Evolutionary conservation across 495 filamentous ascomycete species (phyloP).

Genomic region (Terfezia boudieri): DNA sequence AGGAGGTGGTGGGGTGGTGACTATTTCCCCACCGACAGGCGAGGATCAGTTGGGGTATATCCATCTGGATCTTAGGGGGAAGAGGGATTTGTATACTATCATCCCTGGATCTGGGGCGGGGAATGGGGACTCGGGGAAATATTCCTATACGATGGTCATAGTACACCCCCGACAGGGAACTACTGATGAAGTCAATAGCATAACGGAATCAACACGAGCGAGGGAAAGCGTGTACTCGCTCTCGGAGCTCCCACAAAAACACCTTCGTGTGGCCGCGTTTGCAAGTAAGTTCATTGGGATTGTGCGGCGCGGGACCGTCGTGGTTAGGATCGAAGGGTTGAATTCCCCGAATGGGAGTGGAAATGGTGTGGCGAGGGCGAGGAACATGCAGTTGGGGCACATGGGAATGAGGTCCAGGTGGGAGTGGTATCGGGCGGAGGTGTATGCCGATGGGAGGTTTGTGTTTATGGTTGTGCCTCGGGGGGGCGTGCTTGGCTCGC

Average conservation of each 20-base stretch:
- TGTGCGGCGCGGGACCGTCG: background rate
- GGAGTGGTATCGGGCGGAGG: background rate
- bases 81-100: background rate
- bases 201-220: too few relatives aligned
- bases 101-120: background rate
- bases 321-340: background rate
- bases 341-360: too few relatives aligned
- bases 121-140: background rate
- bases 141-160: background rate
- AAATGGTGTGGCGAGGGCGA: too few relatives aligned
- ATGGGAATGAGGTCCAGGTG: background rate
- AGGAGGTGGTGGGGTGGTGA: background rate
- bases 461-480: background rate
- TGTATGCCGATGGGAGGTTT: background rate
- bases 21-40: background rate
- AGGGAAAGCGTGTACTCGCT: background rate
- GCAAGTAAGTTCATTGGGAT: background rate
- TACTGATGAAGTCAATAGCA: background rate
- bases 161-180: background rate
- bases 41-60: background rate
- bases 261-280: background rate
- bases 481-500: background rate
- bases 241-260: background rate
- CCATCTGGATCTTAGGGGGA: background rate
- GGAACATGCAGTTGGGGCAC: too few relatives aligned